phyloP scores from a whole-genome alignment of 2,329 filamentous ascomycete genomes.

The Metarhizium anisopliae region DNA sequence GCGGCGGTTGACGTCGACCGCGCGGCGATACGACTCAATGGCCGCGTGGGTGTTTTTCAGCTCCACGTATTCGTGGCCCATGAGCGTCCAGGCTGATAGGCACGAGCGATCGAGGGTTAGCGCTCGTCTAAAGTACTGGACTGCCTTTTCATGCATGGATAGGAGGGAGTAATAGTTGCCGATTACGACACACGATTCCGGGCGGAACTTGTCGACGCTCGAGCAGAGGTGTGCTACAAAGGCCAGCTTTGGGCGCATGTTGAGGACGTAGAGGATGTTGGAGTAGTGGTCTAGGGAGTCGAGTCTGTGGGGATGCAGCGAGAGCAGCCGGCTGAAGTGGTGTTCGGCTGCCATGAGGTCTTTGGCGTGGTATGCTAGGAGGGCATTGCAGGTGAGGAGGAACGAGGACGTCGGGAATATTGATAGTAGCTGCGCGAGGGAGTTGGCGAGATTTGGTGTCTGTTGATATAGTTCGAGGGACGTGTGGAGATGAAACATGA shows the following conservation, averaged over 20 bases:
- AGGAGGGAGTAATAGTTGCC: conserved; percentile 96
- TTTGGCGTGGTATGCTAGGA: conserved; percentile 86
- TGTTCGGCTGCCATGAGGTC: conserved; percentile 60
- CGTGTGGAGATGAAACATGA: conserved; percentile 87
- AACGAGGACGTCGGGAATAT: conserved; percentile 89
- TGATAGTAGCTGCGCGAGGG: conserved; percentile 65
- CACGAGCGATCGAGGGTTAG: conserved; percentile 84
- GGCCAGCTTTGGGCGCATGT: conserved; percentile 76
- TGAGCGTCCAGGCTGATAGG: conserved; percentile 92
- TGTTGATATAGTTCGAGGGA: conserved; percentile 89
- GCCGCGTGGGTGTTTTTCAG: conserved; percentile 97
- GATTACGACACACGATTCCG: conserved; percentile 92
- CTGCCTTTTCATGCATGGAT: conserved; percentile 93
- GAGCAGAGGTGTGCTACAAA: conserved; percentile 89
- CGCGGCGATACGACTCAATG: conserved; percentile 91
- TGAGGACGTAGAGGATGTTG: conserved; percentile 93
- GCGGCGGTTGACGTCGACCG: conserved; percentile 89
- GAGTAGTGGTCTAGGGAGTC: conserved; percentile 94
- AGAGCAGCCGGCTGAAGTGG: conserved; percentile 70
- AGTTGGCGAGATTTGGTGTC: conserved; percentile 62
- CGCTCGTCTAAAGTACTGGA: conserved; percentile 93
- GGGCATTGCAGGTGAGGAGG: conserved; percentile 78
- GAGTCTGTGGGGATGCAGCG: conserved; percentile 63
- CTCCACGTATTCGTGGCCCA: conserved; percentile 98
- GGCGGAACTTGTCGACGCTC: conserved; percentile 87